phyloP scores from a whole-genome alignment of 2,329 filamentous ascomycete genomes.

The Trichoderma pleuroti region DNA sequence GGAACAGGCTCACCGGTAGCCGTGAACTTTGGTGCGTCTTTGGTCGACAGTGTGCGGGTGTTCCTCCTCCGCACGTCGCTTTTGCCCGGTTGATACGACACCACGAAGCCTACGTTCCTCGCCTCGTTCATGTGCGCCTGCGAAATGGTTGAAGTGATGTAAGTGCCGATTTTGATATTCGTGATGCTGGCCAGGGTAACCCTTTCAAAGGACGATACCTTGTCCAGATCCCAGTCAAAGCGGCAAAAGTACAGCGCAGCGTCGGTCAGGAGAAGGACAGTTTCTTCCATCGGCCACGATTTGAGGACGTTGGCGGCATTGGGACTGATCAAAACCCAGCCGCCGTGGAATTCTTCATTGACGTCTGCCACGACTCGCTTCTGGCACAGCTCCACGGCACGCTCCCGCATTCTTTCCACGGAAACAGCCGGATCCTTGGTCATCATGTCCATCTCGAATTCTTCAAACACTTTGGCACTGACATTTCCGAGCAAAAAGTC shows the following conservation, averaged over 20 bases:
- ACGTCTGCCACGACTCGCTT: constrained; percentile 81
- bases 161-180: constrained; percentile 74
- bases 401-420: constrained; percentile 76
- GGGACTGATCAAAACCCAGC: constrained; percentile 85
- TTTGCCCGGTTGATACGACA: constrained; percentile 71
- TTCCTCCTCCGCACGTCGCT: constrained; percentile 75
- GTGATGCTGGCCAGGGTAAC: constrained; percentile 72
- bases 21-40: constrained; percentile 29
- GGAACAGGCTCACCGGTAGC: constrained; percentile 22
- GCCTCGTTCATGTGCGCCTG: constrained; percentile 70
- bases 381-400: constrained; percentile 84
- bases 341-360: constrained; percentile 80
- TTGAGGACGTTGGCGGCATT: constrained; percentile 64
- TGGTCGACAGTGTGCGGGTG: constrained; percentile 71
- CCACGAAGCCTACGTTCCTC: constrained; percentile 78
- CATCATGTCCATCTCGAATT: constrained; percentile 93
- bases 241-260: constrained; percentile 81
- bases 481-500: constrained; percentile 92
- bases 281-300: constrained; percentile 78
- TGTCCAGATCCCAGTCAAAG: constrained; percentile 94
- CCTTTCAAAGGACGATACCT: constrained; percentile 87
- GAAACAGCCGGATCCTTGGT: constrained; percentile 88
- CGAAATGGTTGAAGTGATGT: constrained; percentile 85
- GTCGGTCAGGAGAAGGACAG: constrained; percentile 82
- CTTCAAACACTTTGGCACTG: constrained; percentile 79